These are phyloP conservation scores for Endothia cerciana DNA, from an alignment of 2,329 filamentous ascomycete species.

Conservation along the genomic window DNA sequence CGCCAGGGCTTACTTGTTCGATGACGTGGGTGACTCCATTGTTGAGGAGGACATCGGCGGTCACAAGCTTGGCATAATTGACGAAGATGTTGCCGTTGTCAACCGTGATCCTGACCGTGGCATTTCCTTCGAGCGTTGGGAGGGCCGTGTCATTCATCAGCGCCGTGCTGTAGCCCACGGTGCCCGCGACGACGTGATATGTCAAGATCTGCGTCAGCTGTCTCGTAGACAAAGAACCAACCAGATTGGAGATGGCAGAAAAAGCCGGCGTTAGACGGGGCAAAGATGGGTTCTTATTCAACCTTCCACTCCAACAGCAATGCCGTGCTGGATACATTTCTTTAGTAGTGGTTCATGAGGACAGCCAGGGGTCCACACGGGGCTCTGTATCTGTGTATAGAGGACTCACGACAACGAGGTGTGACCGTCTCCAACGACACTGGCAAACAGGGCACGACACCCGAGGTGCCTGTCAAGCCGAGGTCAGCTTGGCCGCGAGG, in stretches of 20 bases:
- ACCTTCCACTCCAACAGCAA: too few species aligned
- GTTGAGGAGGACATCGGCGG: constrained; percentile 56
- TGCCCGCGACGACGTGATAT: constrained; percentile 66
- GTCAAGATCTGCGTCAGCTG: constrained; percentile 57
- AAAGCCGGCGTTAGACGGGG: constrained; percentile 65
- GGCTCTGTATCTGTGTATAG: too few species aligned
- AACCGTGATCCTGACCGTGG: constrained; percentile 49
- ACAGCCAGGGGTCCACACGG: too few species aligned
- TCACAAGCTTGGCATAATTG: constrained; percentile 58
- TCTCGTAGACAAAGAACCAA: constrained; percentile 50
- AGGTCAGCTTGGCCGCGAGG: too few species aligned
- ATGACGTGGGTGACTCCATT: constrained; percentile 64
- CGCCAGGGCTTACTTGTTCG: constrained; percentile 43
- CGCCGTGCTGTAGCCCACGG: constrained; percentile 54
- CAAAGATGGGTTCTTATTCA: too few species aligned
- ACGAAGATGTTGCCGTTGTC: constrained; percentile 48
- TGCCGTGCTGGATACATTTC: too few species aligned
- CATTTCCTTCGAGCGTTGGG: constrained; percentile 48
- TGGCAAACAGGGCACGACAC: too few species aligned
- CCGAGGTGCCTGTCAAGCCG: too few species aligned
- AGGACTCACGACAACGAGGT: too few species aligned
- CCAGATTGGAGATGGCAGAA: constrained; percentile 56
- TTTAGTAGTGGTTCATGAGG: too few species aligned
- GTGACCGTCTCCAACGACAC: too few species aligned
- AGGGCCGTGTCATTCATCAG: constrained; percentile 38